These are phyloP conservation scores for Calvatia gigantea DNA, from an alignment of 768 basidiomycete species.

Conservation along the genomic window DNA sequence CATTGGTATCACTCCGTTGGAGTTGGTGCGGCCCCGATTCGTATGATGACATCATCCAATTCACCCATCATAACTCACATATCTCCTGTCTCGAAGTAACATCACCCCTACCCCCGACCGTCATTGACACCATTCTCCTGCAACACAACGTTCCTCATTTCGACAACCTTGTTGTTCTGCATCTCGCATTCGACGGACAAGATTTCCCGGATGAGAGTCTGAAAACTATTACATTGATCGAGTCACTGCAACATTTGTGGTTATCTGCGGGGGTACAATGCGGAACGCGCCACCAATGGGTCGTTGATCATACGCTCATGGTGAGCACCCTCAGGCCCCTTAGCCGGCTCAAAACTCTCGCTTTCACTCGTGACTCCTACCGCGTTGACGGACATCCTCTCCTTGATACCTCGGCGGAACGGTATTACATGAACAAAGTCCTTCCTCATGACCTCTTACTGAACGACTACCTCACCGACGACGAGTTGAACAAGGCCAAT, in stretches of 20 bases:
- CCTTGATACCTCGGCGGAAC: constrained; percentile 15
- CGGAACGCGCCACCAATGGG: constrained; percentile 23
- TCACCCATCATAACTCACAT: constrained; percentile 23
- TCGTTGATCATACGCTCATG: constrained; percentile 20
- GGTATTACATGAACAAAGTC: constrained; percentile 23
- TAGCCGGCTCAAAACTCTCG: constrained; percentile 19
- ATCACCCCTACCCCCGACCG: constrained; percentile 9
- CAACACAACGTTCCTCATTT: constrained; percentile 8
- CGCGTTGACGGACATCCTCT: constrained; percentile 20
- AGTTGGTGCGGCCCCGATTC: neutral
- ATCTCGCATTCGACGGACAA: constrained; percentile 19
- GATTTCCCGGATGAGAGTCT: constrained; percentile 19
- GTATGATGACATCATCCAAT: constrained; percentile 17
- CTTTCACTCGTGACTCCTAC: constrained; percentile 29
- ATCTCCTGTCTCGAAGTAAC: constrained; percentile 20
- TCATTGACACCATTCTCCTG: constrained; percentile 17
- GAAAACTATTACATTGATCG: constrained; percentile 16
- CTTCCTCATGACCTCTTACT: constrained; percentile 19
- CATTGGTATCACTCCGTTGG: constrained; percentile 22
- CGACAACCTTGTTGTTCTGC: constrained; percentile 21
- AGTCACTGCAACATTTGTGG: constrained; percentile 22
- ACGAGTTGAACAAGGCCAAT: constrained; percentile 14
- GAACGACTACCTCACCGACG: constrained; percentile 14
- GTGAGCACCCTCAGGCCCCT: constrained; percentile 20
- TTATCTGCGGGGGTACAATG: constrained; percentile 24